Base-by-base conservation (phyloP, 148 eudicot genomes). In the Pouteria glomerata region DNA sequence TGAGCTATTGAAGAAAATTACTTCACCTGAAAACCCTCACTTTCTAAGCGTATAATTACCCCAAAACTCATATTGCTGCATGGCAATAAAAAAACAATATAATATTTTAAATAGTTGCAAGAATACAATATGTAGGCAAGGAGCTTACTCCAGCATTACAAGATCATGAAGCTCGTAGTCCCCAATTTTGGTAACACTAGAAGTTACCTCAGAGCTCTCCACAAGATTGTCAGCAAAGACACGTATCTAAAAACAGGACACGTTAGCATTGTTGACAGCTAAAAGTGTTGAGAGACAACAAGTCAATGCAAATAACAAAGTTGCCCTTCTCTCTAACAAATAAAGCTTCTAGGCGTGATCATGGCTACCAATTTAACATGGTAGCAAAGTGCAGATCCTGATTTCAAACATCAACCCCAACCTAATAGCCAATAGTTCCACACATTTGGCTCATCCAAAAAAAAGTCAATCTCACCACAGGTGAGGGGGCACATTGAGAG, bases 111-210 rank as follows among this genome's bases (percentile, higher is more conserved):
- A 52, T 59, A 21, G 1, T 75, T 74, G 12, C n/a, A 53, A 65
- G 26, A 6, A 19, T 35, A 12, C 8, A n/a, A 74, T 63, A 66
- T 42, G n/a, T 48, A 5, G 1, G 66, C 29, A 53, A 42, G 73
- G 58, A 44, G 29, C 91, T 83, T 88, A 95, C 98, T 95, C 99
- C 52, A 95, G 82, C 55, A 86, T 80, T 39, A 95, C 99, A 70
- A 95, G 96, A 84, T 95, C 99, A 81, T 92, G 99, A 73, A 95
- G 93, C 85, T 95, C 99, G 62, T 88, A 95, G 74, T 91, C 93
- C 73, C 99, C 99, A 63, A 95, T 88, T 76, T 82, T 81, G 21
- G 99, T 95, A 57, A 91, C 79, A 44, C 99, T 97, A 53, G 99
- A 85, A 7, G 99, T 92, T 71, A 95, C 99, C 78, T 95, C 99